phyloP scores from a whole-genome alignment of 106 monocot species.

The Xerophyta viscosa region DNA sequence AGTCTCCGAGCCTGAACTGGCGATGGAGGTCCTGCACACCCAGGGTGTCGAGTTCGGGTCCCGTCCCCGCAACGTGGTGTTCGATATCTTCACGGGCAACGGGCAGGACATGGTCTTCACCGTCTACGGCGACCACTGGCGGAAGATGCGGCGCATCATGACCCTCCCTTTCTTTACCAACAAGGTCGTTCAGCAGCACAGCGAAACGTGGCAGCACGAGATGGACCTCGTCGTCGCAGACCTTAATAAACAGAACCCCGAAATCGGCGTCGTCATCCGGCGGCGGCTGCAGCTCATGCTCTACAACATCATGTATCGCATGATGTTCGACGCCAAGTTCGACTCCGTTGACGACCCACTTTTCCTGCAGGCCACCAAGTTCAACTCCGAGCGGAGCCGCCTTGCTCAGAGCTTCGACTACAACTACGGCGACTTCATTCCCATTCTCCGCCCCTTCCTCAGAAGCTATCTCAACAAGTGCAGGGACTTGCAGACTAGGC shows the following conservation, averaged over 20 bases:
- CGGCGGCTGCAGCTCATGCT: conserved; percentile 51
- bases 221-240: conserved; percentile 35
- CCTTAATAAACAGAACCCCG: conserved; percentile 10
- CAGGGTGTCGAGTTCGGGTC: conserved; percentile 63
- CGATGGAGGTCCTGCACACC: conserved; percentile 49
- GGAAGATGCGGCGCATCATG: conserved; percentile 64
- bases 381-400: conserved; percentile 48
- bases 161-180: conserved; percentile 62
- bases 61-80: conserved; percentile 45
- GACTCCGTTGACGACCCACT: conserved; percentile 47
- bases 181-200: conserved; percentile 60
- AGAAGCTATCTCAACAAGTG: conserved; percentile 47
- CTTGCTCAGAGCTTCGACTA: conserved; percentile 67
- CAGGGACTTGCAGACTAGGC: conserved; percentile 38
- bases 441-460: conserved; percentile 38
- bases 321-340: conserved; percentile 51
- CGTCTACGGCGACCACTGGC: conserved; percentile 60
- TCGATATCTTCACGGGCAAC: conserved; percentile 54
- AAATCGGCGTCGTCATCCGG: conserved; percentile 36
- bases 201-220: conserved; percentile 37
- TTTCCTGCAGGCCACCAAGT: conserved; percentile 24
- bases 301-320: conserved; percentile 52
- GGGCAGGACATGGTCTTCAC: conserved; percentile 73
- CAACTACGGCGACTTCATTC: conserved; percentile 59
- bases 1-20: conserved; percentile 44